A percentile compares a stretch with the other conserved stretches of the same genome.
Conservation (phyloP, 2,329 filamentous ascomycete species). For the Fusarium ambrosium region DNA sequence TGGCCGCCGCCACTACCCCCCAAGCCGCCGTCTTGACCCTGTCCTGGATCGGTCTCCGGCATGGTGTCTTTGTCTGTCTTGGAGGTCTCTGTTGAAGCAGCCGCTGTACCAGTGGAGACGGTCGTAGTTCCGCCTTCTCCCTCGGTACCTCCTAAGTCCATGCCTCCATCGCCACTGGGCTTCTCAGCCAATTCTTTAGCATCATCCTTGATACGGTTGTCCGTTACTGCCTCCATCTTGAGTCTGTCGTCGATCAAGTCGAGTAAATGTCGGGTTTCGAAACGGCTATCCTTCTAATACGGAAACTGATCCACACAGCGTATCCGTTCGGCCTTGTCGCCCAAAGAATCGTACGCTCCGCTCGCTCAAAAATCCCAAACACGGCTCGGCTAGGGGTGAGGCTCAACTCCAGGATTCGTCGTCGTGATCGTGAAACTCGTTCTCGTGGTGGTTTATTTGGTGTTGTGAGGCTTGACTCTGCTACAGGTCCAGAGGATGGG, state of each 20-base stretch:
- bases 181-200: slow-evolving; percentile 7
- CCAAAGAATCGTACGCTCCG: neutral
- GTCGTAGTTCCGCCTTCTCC: neutral
- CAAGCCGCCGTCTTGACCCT: neutral
- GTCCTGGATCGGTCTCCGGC: neutral
- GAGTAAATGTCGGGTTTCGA: neutral
- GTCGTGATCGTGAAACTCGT: slow-evolving; percentile 14
- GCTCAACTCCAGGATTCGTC: neutral
- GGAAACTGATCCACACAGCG: neutral
- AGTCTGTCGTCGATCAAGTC: neutral
- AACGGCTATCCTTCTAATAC: neutral
- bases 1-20: neutral
- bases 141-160: neutral
- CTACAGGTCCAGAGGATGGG: slow-evolving; percentile 11
- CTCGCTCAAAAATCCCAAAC: neutral
- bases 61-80: neutral
- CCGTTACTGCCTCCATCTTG: slow-evolving; percentile 30
- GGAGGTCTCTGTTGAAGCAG: neutral
- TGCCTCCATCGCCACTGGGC: neutral
- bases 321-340: neutral
- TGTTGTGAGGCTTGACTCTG: neutral
- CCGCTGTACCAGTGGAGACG: neutral
- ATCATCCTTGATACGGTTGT: slow-evolving; percentile 5
- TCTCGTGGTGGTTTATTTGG: slow-evolving; percentile 2
- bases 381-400: neutral